Conservation (phyloP, 371 early-diverging fungal genomes). For the Lichtheimia ornata region DNA sequence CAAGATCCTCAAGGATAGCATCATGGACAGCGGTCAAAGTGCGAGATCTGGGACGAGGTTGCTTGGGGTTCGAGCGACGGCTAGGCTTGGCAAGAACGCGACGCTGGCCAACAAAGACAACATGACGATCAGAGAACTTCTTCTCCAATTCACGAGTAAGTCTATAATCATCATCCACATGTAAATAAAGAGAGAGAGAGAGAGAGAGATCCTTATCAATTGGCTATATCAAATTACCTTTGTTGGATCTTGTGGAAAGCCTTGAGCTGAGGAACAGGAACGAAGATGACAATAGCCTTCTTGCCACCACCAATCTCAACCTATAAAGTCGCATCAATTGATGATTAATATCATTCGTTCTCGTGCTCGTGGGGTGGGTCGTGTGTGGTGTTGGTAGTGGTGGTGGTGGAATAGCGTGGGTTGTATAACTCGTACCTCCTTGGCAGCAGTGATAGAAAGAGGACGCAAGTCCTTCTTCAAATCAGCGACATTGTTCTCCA, state of each 20-base stretch:
- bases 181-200: conserved; percentile 8
- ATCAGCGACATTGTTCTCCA: conserved; percentile 92
- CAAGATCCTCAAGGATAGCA: conserved; percentile 94
- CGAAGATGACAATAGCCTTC: conserved; percentile 96
- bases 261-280: conserved; percentile 93
- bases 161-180: conserved; percentile 13
- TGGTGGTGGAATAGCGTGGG: conserved; percentile 25
- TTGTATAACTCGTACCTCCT: conserved; percentile 66
- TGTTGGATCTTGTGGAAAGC: conserved; percentile 94
- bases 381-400: conserved; percentile 67
- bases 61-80: conserved; percentile 84
- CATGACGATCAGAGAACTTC: conserved; percentile 99
- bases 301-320: conserved; percentile 91
- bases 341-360: conserved; percentile 92
- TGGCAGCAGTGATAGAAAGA: conserved; percentile 91
- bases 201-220: conserved; percentile 1
- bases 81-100: conserved; percentile 93
- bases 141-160: conserved; percentile 98
- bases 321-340: conserved; percentile 83
- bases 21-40: conserved; percentile 97
- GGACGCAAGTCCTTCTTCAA: conserved; percentile 94
- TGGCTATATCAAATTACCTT: conserved; percentile 61
- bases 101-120: conserved; percentile 90
- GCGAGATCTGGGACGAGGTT: conserved; percentile 93
- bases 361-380: conserved; percentile 77